Conservation (phyloP, 2,329 filamentous ascomycete species). For the Aphanoascus verrucosus region DNA sequence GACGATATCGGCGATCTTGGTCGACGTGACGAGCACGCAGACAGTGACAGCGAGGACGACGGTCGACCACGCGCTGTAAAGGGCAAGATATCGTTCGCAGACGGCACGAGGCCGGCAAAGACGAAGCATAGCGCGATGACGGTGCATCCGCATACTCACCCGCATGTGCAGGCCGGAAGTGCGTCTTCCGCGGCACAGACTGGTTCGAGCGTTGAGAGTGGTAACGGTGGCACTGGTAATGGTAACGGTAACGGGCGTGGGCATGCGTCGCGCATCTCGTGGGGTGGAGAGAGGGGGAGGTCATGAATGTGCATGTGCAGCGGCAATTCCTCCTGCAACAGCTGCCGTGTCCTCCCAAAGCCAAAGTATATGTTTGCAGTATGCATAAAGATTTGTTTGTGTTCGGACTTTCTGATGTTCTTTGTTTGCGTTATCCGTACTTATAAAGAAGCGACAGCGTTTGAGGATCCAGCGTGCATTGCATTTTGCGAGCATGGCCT, state of each 20-base stretch:
- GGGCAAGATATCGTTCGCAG: conserved; percentile 28
- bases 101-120: conserved; percentile 23
- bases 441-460: too few species aligned
- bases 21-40: conserved; percentile 16
- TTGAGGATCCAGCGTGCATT: too few species aligned
- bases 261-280: conserved; percentile 27
- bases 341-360: too few species aligned
- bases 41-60: conserved; percentile 23
- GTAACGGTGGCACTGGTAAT: conserved; percentile 14
- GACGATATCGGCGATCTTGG: conserved; percentile 23
- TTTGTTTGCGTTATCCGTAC: too few species aligned
- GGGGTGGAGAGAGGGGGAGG: conserved; percentile 33
- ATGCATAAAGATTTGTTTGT: too few species aligned
- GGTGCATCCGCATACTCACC: background rate
- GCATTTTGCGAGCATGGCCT: too few species aligned
- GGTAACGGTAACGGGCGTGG: conserved; percentile 16
- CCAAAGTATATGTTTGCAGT: too few species aligned
- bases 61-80: conserved; percentile 18
- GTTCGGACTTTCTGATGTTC: too few species aligned
- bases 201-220: background rate
- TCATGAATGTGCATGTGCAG: background rate
- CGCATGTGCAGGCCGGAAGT: background rate
- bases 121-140: conserved; percentile 15
- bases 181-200: conserved; percentile 1
- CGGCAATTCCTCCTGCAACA: too few species aligned